phyloP scores from a whole-genome alignment of 768 basidiomycete genomes.

The Tephrocybe rancida region DNA sequence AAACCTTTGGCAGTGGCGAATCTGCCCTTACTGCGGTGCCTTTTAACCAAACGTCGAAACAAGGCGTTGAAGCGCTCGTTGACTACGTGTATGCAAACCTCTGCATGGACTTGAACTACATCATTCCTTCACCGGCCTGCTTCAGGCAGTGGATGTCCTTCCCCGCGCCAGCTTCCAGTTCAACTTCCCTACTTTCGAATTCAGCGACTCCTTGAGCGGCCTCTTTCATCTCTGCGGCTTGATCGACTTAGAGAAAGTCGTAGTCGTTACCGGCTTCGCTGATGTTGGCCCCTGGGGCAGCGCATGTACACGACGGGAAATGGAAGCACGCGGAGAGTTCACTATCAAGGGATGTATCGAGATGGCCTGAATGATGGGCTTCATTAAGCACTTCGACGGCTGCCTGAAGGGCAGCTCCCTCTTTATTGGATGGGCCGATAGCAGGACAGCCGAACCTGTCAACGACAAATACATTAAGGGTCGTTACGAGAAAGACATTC shows the following conservation, averaged over 20 bases:
- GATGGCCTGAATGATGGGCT: constrained; percentile 99
- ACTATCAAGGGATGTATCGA: constrained; percentile 98
- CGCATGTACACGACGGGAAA: constrained; percentile 98
- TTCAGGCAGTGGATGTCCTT: constrained; percentile 90
- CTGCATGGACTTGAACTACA: constrained; percentile 96
- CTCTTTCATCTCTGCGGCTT: constrained; percentile 84
- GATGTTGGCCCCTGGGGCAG: constrained; percentile 99
- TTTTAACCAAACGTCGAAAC: constrained; percentile 99
- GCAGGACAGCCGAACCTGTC: constrained; percentile 89
- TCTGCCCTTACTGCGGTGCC: constrained; percentile 98
- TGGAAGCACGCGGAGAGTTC: constrained; percentile 97
- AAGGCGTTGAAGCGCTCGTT: constrained; percentile 96
- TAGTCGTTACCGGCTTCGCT: constrained; percentile 95
- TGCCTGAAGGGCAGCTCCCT: constrained; percentile 90
- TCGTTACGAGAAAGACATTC: constrained; percentile 93
- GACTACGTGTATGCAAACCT: constrained; percentile 98
- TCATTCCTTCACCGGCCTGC: constrained; percentile 96
- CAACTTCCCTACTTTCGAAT: constrained; percentile 86
- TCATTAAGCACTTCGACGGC: constrained; percentile 98
- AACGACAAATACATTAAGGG: constrained; percentile 97
- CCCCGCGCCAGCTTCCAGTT: constrained; percentile 98
- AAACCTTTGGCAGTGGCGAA: constrained; percentile 90
- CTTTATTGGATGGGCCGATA: constrained; percentile 98
- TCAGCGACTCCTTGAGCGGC: constrained; percentile 67
- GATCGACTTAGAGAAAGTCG: constrained; percentile 93